Conservation (phyloP, 805 yeast genomes). For the Tetrapisispora fleetii region DNA sequence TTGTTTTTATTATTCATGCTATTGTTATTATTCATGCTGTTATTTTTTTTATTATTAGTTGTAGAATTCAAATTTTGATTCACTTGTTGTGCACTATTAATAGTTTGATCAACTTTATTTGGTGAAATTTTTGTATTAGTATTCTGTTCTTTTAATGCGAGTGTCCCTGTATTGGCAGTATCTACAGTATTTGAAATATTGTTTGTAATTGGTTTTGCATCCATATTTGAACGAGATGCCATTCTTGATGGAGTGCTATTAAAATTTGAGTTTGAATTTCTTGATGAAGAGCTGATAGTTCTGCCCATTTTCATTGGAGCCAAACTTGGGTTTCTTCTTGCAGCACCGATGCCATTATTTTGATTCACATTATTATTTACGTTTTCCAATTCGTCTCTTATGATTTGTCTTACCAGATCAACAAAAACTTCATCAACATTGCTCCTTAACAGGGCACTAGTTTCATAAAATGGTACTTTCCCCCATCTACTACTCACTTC, state of each 20-base stretch:
- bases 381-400: conserved; percentile 27
- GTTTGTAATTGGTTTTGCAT: not conserved
- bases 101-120: not conserved
- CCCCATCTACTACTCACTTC: conserved; percentile 81
- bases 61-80: not conserved
- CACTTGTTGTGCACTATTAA: not conserved
- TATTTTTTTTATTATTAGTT: not conserved
- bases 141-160: not conserved
- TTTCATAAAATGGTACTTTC: conserved; percentile 81
- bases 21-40: not conserved
- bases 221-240: conserved; percentile 2
- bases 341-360: conserved; percentile 2
- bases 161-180: not conserved
- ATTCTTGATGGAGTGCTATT: not conserved
- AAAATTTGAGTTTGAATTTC: not conserved
- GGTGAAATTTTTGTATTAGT: not conserved
- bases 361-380: conserved; percentile 5
- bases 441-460: conserved; percentile 83
- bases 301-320: not conserved
- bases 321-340: conserved; percentile 8
- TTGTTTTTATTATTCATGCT: not conserved
- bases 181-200: not conserved
- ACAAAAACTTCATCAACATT: conserved; percentile 86
- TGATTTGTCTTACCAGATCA: conserved; percentile 82
- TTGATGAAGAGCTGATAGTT: not conserved